Conservation (phyloP, 2,329 filamentous ascomycete genomes). For the Pezicula radicicola region DNA sequence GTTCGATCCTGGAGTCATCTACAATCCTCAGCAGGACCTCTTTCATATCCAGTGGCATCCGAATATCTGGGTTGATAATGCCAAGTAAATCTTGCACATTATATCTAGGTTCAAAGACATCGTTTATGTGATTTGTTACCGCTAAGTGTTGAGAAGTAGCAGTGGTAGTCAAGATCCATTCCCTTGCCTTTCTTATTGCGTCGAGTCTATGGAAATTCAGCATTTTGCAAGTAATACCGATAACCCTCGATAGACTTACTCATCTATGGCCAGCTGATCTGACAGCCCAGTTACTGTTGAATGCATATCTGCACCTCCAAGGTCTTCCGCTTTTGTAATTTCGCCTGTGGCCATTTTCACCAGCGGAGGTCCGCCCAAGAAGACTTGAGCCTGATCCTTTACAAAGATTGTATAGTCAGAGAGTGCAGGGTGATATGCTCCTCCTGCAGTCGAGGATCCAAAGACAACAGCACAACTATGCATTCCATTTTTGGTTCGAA, state of each 20-base stretch:
- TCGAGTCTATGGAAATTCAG: constrained; percentile 29
- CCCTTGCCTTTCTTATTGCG: constrained; percentile 34
- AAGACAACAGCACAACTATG: constrained; percentile 41
- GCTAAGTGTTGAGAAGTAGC: background rate
- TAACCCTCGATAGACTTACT: constrained; percentile 23
- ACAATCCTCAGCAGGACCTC: constrained; percentile 40
- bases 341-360: constrained; percentile 46
- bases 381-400: constrained; percentile 39
- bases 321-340: constrained; percentile 35
- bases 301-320: constrained; percentile 41
- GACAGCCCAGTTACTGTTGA: constrained; percentile 37
- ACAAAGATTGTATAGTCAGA: constrained; percentile 42
- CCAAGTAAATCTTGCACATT: constrained; percentile 33
- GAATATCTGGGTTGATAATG: constrained; percentile 36
- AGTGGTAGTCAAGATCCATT: constrained; percentile 28
- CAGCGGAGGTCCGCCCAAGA: constrained; percentile 40
- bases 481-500: constrained; percentile 33
- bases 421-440: constrained; percentile 37
- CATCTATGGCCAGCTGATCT: constrained; percentile 39
- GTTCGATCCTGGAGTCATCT: constrained; percentile 34
- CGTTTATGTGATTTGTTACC: background rate
- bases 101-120: constrained; percentile 27
- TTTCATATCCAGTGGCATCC: constrained; percentile 34
- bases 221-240: background rate
- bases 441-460: constrained; percentile 39